Base-by-base conservation (phyloP, 1,139 yeast genomes). In the Pichia sp. region DNA sequence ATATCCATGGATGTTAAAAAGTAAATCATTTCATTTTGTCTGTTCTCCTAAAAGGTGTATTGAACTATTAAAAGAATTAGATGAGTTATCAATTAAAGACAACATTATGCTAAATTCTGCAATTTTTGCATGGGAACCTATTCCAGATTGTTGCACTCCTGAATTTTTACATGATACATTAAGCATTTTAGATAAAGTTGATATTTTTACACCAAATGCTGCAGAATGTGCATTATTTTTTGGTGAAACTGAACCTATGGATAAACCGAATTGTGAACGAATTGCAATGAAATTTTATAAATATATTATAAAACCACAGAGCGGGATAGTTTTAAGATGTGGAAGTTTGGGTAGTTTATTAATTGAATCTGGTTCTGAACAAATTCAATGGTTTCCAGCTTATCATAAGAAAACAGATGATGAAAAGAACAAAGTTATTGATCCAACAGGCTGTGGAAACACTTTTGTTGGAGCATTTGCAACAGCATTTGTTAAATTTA, bases 371-470 rank as follows among this genome's bases (percentile, higher is more conserved):
- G 19, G 16, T 9, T 7, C 3, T 16, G 10, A 19, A 18, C 11
- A 18, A 6, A 11, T 26, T 3, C 21, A 18, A 6, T 69, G 78
- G 74, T 70, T 78, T 24, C 91, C 93, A 0, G 88, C 96, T 0
- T 89, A 81, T 57, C 95, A 86, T 56, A 22, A 33, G 22, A 56
- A 52, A 15, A 62, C 60, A 34, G 66, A 60, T 45, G 50, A 53
- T 3, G 18, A 20, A 2, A 16, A 21, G 3, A 34, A 37, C 19
- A 61, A 63, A 27, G 91, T 88, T 1, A 64, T 78, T 3, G 97
- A 89, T 59, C 95, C 95, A 0, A 89, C 96, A 0, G 97, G 97
- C 0, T 96, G 95, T 3, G 97, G 97, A 0, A 89, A 89, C 57
- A 70, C 93, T 0, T 88, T 82, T 59, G 76, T 91, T 45, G 96